Evolutionary conservation across 2,329 filamentous ascomycete genomes (phyloP).

Genomic region (Claviceps spartinae): DNA sequence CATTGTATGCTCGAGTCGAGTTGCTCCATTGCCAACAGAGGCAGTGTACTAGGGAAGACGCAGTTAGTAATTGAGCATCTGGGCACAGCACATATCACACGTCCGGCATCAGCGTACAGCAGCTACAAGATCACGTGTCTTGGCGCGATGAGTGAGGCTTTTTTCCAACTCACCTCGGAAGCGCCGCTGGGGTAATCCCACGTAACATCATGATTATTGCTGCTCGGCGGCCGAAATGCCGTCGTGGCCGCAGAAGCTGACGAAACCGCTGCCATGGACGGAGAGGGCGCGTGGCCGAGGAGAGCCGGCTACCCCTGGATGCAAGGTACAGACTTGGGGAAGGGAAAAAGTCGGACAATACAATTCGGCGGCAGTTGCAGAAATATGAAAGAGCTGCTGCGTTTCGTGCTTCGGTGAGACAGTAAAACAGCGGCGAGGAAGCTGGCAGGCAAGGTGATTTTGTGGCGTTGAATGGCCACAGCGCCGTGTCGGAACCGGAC

Average conservation of each 20-base stretch:
- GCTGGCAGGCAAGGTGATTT: background rate
- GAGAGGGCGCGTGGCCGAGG: constrained; percentile 9
- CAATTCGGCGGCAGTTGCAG: too few species aligned
- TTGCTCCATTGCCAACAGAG: constrained; percentile 6
- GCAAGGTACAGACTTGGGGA: background rate
- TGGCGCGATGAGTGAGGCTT: too few species aligned
- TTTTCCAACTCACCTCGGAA: constrained; percentile 23
- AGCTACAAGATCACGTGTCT: background rate
- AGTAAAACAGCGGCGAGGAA: too few species aligned
- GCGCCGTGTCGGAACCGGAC: background rate
- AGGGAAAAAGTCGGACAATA: background rate
- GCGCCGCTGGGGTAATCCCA: constrained; percentile 28
- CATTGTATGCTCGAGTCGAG: constrained; percentile 7
- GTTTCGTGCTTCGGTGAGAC: background rate
- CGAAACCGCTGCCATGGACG: constrained; percentile 39
- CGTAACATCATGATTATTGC: constrained; percentile 32
- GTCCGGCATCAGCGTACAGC: background rate
- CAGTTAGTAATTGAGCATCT: background rate
- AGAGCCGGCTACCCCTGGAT: constrained; percentile 16
- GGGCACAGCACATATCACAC: background rate
- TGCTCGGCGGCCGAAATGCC: constrained; percentile 33
- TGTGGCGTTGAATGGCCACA: background rate
- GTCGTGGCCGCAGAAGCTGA: constrained; percentile 33
- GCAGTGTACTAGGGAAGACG: constrained; percentile 4
- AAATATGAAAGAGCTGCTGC: background rate